Conservation (phyloP, 2,329 filamentous ascomycete species). For the Clarireedia paspali region DNA sequence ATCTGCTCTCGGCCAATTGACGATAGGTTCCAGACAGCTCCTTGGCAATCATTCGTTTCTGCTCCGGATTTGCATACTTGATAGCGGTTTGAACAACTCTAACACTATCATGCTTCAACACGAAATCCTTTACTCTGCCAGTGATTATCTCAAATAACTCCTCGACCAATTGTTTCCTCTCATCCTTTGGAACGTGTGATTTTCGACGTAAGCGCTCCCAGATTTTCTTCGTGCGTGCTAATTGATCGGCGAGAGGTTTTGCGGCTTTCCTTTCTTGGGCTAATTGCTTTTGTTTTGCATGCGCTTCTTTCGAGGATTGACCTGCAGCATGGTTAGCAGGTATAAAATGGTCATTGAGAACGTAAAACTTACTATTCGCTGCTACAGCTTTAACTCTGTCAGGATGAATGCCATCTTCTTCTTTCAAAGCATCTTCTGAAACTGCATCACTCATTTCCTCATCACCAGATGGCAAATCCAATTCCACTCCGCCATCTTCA, state of each 20-base stretch:
- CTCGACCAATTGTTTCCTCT: constrained; percentile 76
- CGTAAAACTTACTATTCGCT: constrained; percentile 19
- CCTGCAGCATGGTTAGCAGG: constrained; percentile 33
- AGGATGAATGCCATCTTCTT: constrained; percentile 29
- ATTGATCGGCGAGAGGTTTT: constrained; percentile 86
- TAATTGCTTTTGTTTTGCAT: constrained; percentile 86
- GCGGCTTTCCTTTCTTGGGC: constrained; percentile 82
- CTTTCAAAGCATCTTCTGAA: constrained; percentile 30
- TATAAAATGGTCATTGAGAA: constrained; percentile 22
- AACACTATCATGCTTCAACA: constrained; percentile 98
- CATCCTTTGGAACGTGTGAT: constrained; percentile 84
- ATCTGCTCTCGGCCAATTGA: constrained; percentile 84
- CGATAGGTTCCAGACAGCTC: constrained; percentile 83
- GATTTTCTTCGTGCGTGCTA: constrained; percentile 86
- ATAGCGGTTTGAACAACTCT: constrained; percentile 92
- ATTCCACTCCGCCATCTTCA: constrained; percentile 23
- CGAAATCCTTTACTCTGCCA: constrained; percentile 86
- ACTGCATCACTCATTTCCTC: constrained; percentile 18
- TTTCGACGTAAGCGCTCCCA: constrained; percentile 93
- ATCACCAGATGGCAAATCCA: constrained; percentile 27
- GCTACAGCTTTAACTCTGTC: constrained; percentile 28
- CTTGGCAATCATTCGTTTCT: constrained; percentile 76
- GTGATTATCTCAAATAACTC: constrained; percentile 91
- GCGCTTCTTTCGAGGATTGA: constrained; percentile 73
- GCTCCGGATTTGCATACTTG: constrained; percentile 84